These are phyloP conservation scores for Aotearoamyces nothofagi DNA, from an alignment of 2,329 filamentous ascomycete species.

Conservation along the genomic window DNA sequence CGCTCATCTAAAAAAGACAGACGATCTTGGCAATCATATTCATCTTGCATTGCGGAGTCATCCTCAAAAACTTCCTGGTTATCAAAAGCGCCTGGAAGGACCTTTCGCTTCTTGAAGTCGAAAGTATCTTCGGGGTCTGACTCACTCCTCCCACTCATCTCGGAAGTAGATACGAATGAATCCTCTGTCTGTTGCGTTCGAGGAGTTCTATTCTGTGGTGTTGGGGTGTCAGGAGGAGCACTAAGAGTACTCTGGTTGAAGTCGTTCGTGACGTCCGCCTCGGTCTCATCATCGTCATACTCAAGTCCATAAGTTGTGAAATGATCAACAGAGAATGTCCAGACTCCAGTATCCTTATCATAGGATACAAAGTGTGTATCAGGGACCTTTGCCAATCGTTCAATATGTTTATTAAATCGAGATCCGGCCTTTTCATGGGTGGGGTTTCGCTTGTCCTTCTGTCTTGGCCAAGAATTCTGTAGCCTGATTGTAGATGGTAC, in stretches of 20 bases:
- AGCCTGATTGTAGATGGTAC: constrained; percentile 79
- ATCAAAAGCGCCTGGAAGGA: constrained; percentile 72
- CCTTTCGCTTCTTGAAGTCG: constrained; percentile 20
- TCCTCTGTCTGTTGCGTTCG: constrained; percentile 11
- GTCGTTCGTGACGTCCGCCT: constrained; percentile 28
- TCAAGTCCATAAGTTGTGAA: constrained; percentile 92
- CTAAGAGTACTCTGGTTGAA: constrained; percentile 33
- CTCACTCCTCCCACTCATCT: constrained; percentile 16
- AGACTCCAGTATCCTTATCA: constrained; percentile 63
- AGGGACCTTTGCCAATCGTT: constrained; percentile 61
- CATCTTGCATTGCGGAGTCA: constrained; percentile 32
- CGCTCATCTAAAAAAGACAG: constrained; percentile 88
- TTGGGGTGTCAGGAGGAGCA: constrained; percentile 27
- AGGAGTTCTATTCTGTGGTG: constrained; percentile 19
- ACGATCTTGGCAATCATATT: constrained; percentile 22
- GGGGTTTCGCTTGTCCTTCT: constrained; percentile 39
- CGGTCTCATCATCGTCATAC: constrained; percentile 45
- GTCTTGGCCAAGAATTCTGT: constrained; percentile 84
- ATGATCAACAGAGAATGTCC: constrained; percentile 89
- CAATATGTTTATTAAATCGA: constrained; percentile 66
- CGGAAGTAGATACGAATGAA: constrained; percentile 22
- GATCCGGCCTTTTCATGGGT: constrained; percentile 43
- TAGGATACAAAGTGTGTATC: constrained; percentile 77
- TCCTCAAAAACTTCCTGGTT: constrained; percentile 39
- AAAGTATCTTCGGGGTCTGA: constrained; percentile 21